Percentiles rank a stretch among this genome's conserved stretches.
Evolutionary conservation across 1,284 basidiomycete species (phyloP).

Genomic region (Sporisorium exsertum): DNA sequence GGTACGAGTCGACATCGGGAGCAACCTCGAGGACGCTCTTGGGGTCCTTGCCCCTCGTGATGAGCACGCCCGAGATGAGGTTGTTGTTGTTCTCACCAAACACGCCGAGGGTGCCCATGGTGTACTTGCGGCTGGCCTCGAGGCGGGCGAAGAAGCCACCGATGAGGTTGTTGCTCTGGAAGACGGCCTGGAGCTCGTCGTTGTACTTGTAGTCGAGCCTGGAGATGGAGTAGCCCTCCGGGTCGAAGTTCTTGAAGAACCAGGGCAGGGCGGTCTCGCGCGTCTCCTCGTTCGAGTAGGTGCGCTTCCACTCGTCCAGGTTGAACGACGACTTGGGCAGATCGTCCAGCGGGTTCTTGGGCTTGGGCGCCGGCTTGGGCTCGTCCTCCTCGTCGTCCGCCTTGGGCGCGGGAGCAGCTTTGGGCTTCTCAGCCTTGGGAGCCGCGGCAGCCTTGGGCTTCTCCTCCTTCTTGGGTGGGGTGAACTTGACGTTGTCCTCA

Average conservation of each 20-base stretch:
- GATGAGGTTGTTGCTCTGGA: slow-evolving; percentile 75
- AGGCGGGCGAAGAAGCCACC: slow-evolving; percentile 95
- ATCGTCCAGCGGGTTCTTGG: slow-evolving; percentile 92
- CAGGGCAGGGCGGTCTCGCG: slow-evolving; percentile 62
- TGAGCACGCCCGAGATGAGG: slow-evolving; percentile 76
- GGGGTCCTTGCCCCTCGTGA: slow-evolving; percentile 79
- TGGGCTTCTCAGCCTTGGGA: slow-evolving; percentile 73
- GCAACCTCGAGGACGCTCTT: slow-evolving; percentile 72
- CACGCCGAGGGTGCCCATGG: slow-evolving; percentile 92
- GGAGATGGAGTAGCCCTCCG: slow-evolving; percentile 89
- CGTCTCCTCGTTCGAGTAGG: slow-evolving; percentile 97
- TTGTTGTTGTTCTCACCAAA: slow-evolving; percentile 81
- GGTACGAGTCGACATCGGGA: slow-evolving; percentile 92
- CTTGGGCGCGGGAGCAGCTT: slow-evolving; percentile 74
- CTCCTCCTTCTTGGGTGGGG: slow-evolving; percentile 76
- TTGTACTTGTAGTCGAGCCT: slow-evolving; percentile 97
- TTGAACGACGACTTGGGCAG: slow-evolving; percentile 92
- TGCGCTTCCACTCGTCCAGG: slow-evolving; percentile 97
- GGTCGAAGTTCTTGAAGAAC: slow-evolving; percentile 79
- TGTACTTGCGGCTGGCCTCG: slow-evolving; percentile 70
- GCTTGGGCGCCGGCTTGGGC: slow-evolving; percentile 76
- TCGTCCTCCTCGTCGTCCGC: slow-evolving; percentile 75
- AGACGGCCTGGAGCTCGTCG: slow-evolving; percentile 84
- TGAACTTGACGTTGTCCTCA: slow-evolving; percentile 80
- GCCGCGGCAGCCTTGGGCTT: slow-evolving; percentile 63